Percentiles rank a stretch among this genome's conserved stretches.
These are phyloP conservation scores for Arachnopeziza araneosa DNA, from an alignment of 2,329 filamentous ascomycete species.

Conservation along the genomic window DNA sequence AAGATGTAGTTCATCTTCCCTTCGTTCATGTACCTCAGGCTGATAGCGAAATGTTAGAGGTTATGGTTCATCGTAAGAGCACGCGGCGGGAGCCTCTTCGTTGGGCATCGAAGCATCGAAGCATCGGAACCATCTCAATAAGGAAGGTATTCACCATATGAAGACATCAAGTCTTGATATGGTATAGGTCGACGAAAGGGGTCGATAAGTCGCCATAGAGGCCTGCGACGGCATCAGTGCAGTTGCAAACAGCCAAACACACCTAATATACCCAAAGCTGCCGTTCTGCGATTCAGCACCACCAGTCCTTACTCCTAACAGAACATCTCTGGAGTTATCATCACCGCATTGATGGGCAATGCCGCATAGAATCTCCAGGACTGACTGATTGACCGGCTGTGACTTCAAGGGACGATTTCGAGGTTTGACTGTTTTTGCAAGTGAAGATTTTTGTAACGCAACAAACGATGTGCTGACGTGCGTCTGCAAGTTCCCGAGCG, in stretches of 20 bases:
- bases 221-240: background rate
- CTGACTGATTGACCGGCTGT: background rate
- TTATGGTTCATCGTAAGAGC: background rate
- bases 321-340: no score
- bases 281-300: no score
- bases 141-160: background rate
- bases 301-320: no score
- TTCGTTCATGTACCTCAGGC: background rate
- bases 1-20: background rate
- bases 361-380: no score
- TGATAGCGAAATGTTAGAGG: background rate
- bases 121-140: background rate
- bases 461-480: background rate
- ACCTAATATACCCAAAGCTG: no score
- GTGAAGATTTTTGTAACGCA: background rate
- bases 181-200: background rate
- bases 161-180: background rate
- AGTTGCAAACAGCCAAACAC: no score
- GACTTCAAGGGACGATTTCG: background rate
- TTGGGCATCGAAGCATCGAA: background rate
- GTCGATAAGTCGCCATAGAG: background rate
- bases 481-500: background rate
- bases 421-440: background rate
- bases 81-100: no score
- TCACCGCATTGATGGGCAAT: no score